Conservation (phyloP, 176 grass and related monocot species). For the Oryza brachyantha region DNA sequence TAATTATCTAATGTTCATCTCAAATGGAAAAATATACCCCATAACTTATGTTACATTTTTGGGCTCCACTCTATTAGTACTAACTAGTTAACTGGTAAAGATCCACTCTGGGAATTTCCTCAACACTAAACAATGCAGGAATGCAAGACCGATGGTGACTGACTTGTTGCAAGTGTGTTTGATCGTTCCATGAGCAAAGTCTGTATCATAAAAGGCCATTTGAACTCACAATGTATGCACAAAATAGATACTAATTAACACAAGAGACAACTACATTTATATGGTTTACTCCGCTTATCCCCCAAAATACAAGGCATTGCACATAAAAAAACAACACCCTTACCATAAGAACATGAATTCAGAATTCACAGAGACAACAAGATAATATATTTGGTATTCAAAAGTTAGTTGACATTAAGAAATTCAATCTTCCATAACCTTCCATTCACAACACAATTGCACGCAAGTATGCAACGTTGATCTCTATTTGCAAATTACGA, state of each 20-base stretch:
- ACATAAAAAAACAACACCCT: neutral
- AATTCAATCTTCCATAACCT: neutral
- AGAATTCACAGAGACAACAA: neutral
- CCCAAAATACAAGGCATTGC: neutral
- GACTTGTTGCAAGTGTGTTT: neutral
- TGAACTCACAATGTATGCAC: neutral
- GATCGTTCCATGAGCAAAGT: neutral
- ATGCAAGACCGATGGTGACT: neutral
- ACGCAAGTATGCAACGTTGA: neutral
- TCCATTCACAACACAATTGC: neutral
- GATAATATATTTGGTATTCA: neutral
- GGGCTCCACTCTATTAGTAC: neutral
- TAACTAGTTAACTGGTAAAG: neutral
- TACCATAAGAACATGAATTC: neutral
- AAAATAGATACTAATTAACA: neutral
- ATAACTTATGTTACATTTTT: neutral
- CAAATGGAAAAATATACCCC: neutral
- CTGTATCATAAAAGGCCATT: neutral
- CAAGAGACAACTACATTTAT: neutral
- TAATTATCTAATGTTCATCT: neutral
- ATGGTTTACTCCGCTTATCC: neutral
- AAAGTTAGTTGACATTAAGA: neutral
- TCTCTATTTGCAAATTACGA: neutral
- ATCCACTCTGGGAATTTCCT: neutral
- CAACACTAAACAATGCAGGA: neutral